These are phyloP conservation scores for Mucor lusitanicus DNA, from an alignment of 371 early-diverging fungal species.

Conservation along the genomic window DNA sequence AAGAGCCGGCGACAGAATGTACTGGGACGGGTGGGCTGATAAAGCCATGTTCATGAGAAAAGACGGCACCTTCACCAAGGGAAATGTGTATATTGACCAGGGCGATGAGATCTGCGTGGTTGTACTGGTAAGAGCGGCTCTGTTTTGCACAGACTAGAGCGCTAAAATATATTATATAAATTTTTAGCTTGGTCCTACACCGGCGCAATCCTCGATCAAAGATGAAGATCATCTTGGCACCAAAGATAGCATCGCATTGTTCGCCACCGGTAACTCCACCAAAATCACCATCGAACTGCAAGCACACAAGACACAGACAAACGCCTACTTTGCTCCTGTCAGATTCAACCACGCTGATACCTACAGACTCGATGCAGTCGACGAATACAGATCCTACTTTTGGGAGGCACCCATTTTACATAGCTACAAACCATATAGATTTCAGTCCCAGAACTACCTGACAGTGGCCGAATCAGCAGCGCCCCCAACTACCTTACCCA, in stretches of 20 bases:
- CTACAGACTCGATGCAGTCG: slow-evolving; percentile 27
- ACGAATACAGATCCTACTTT: slow-evolving; percentile 45
- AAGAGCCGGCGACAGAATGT: slow-evolving; percentile 37
- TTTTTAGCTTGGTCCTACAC: slow-evolving; percentile 42
- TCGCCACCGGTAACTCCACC: slow-evolving; percentile 32
- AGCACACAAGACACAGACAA: slow-evolving; percentile 32
- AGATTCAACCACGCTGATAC: slow-evolving; percentile 33
- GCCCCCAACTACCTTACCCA: slow-evolving; percentile 10
- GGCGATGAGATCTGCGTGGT: slow-evolving; percentile 38
- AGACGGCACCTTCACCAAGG: slow-evolving; percentile 39
- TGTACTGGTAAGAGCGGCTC: slow-evolving; percentile 31
- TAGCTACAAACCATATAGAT: slow-evolving; percentile 32
- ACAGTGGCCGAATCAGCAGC: slow-evolving; percentile 14
- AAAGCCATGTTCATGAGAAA: slow-evolving; percentile 40
- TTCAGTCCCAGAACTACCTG: slow-evolving; percentile 33
- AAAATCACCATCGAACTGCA: slow-evolving; percentile 28
- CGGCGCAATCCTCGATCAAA: slow-evolving; percentile 30
- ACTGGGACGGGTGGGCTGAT: slow-evolving; percentile 44
- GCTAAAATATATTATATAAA: not conserved
- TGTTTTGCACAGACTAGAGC: not conserved
- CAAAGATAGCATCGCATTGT: slow-evolving; percentile 37
- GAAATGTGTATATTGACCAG: slow-evolving; percentile 30
- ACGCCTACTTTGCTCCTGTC: slow-evolving; percentile 41
- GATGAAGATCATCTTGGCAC: slow-evolving; percentile 36
- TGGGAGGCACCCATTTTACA: slow-evolving; percentile 43